Base-by-base conservation (phyloP, 495 filamentous ascomycete species). In the Xylona heveae region DNA sequence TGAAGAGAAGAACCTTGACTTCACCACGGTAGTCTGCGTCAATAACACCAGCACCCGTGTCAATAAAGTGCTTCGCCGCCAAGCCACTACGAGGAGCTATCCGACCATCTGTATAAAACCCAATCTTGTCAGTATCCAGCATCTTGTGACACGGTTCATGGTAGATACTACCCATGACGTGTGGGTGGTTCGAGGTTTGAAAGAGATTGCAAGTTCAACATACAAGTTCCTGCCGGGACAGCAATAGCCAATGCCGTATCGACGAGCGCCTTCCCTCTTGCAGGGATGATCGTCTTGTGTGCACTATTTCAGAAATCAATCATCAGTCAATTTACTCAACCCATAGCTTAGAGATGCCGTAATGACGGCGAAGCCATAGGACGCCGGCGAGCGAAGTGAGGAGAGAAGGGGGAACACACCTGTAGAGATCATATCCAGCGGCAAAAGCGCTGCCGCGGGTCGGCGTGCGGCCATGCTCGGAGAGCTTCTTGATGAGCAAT, bases 1-100 rank as follows among this genome's bases (percentile, higher is more conserved):
- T 97, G 48, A 94, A 93, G 24, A 97, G 64, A 42, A 97, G 59
- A 14, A 97, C 75, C 61, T 83, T 91, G 39, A 97, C 74, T 38
- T 76, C 78, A 12, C 88, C 88, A 16, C 88, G 68, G 60, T 97
- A 97, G 50, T 97, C 88, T 5, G 84, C 81, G 57, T 97, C 88
- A 47, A 97, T 92, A 32, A 97, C 88, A 20, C 88, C 88, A 2
- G 88, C 88, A 35, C 85, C 81, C 1, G 75, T 79, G 51, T 93
- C 80, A 50, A 97, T 94, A 58, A 79, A 81, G 57, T 92, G 70
- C 55, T 94, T 94, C 26, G 73, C 62, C 3, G 85, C 85, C 35
- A 97, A 74, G 23, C 88, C 88, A 29, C 77, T 85, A 31, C 88
- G 74, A 19, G 88, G 88, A 8, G 88, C 88, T 30, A 97, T 65